These are phyloP conservation scores for Uncinocarpus reesii DNA, from an alignment of 2,329 filamentous ascomycete genomes.

Conservation along the genomic window DNA sequence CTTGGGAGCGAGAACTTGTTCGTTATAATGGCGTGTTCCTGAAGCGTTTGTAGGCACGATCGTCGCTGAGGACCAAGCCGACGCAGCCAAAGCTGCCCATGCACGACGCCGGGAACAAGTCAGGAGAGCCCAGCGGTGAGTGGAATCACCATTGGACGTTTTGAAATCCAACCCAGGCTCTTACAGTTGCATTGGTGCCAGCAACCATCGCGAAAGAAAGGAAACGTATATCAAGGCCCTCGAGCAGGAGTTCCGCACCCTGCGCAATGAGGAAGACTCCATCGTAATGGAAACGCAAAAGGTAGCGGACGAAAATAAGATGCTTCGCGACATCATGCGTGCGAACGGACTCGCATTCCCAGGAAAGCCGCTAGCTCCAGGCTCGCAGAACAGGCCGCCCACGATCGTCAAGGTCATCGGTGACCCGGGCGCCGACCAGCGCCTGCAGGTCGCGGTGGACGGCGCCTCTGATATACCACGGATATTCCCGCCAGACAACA, in stretches of 20 bases:
- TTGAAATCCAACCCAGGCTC: neutral
- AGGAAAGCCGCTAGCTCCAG: neutral
- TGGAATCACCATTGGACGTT: too few relatives aligned
- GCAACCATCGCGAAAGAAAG: slow-evolving; percentile 26
- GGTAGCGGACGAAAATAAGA: slow-evolving; percentile 17
- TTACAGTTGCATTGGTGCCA: slow-evolving; percentile 11
- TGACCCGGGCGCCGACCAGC: slow-evolving; percentile 16
- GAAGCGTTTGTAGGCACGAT: slow-evolving; percentile 7
- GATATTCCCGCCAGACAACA: slow-evolving; percentile 14
- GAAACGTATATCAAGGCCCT: slow-evolving; percentile 25
- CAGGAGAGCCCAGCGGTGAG: slow-evolving; percentile 23
- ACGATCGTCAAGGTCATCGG: slow-evolving; percentile 17
- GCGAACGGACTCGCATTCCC: slow-evolving; percentile 18
- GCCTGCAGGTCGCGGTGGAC: slow-evolving; percentile 15
- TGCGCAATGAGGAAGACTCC: slow-evolving; percentile 22
- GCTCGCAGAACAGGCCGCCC: slow-evolving; percentile 4
- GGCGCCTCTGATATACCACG: slow-evolving; percentile 3
- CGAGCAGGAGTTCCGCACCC: slow-evolving; percentile 21
- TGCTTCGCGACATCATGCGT: slow-evolving; percentile 19
- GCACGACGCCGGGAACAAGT: slow-evolving; percentile 24
- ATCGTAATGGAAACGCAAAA: slow-evolving; percentile 14
- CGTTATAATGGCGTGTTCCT: neutral
- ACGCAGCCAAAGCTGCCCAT: slow-evolving; percentile 17
- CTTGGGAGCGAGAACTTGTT: neutral
- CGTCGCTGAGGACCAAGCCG: slow-evolving; percentile 9